A percentile compares a stretch with the other conserved stretches of the same genome.
These are phyloP conservation scores for Candida labiduridarum DNA, from an alignment of 1,139 yeast genomes.

Conservation along the genomic window DNA sequence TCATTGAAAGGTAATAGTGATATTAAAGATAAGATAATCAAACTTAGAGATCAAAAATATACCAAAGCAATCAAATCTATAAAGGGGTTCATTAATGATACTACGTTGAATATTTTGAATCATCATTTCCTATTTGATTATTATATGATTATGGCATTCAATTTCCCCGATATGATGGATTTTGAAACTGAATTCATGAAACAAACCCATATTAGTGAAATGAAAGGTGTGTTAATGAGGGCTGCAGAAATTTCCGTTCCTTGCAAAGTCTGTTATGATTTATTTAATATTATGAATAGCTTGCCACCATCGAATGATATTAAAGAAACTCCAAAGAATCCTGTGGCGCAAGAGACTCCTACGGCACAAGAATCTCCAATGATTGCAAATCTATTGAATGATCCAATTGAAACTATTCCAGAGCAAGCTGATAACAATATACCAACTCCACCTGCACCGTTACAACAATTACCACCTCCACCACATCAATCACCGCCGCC, in stretches of 20 bases:
- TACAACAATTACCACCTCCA: too few relatives aligned
- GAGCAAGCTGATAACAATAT: neutral
- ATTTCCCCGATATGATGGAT: constrained; percentile 24
- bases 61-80: constrained; percentile 19
- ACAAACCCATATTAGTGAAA: constrained; percentile 14
- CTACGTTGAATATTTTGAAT: constrained; percentile 13
- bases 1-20: constrained; percentile 15
- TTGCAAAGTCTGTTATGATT: constrained; percentile 20
- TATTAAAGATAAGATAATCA: constrained; percentile 17
- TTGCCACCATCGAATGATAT: constrained; percentile 3
- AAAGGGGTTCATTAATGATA: constrained; percentile 16
- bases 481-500: neutral
- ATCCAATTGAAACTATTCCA: constrained; percentile 8
- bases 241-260: constrained; percentile 18
- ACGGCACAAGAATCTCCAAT: constrained; percentile 18
- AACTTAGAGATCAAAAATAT: constrained; percentile 20
- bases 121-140: constrained; percentile 24
- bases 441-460: neutral
- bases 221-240: constrained; percentile 15
- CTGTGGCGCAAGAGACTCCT: constrained; percentile 9
- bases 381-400: constrained; percentile 17
- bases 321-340: constrained; percentile 3
- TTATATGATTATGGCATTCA: constrained; percentile 19
- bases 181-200: constrained; percentile 15
- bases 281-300: constrained; percentile 20